Conservation (phyloP, 139 green algal genomes). For the Chlamydomonas sphaeroides region DNA sequence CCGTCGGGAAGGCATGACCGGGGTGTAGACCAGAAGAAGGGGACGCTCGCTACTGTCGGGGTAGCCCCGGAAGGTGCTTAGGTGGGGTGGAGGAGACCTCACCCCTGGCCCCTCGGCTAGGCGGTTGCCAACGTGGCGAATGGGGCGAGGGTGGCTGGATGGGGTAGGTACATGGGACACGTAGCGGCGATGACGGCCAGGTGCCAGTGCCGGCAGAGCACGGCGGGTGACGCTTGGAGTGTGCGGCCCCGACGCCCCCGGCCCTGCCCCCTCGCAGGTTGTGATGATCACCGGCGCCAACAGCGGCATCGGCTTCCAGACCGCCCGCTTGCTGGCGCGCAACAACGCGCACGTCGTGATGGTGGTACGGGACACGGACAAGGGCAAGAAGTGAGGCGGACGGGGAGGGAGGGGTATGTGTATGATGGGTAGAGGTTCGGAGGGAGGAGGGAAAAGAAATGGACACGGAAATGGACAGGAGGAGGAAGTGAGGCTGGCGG, state of each 20-base stretch:
- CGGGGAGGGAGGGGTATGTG: neutral
- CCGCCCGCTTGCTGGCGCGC: slow-evolving; percentile 5
- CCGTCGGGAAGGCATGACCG: too few relatives aligned
- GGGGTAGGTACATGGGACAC: too few relatives aligned
- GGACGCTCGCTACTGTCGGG: too few relatives aligned
- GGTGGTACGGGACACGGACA: slow-evolving; percentile 38
- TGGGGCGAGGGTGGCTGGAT: too few relatives aligned
- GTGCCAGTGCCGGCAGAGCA: too few relatives aligned
- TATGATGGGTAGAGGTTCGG: neutral
- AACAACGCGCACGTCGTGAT: slow-evolving; percentile 40
- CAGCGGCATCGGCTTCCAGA: slow-evolving; percentile 43
- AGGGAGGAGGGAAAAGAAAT: neutral
- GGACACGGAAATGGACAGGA: neutral
- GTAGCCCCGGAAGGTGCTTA: too few relatives aligned
- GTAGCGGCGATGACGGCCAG: too few relatives aligned
- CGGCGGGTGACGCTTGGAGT: too few relatives aligned
- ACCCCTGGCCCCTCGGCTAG: too few relatives aligned
- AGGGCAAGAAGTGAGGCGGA: slow-evolving; percentile 18
- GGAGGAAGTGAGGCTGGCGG: neutral
- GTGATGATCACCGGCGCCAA: slow-evolving; percentile 34
- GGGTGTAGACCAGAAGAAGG: too few relatives aligned
- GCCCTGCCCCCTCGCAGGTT: neutral
- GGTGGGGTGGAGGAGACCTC: too few relatives aligned
- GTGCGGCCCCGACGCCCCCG: neutral
- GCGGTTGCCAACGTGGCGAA: too few relatives aligned